Base-by-base conservation (phyloP, 2,329 filamentous ascomycete genomes). In the Fusarium foetens region DNA sequence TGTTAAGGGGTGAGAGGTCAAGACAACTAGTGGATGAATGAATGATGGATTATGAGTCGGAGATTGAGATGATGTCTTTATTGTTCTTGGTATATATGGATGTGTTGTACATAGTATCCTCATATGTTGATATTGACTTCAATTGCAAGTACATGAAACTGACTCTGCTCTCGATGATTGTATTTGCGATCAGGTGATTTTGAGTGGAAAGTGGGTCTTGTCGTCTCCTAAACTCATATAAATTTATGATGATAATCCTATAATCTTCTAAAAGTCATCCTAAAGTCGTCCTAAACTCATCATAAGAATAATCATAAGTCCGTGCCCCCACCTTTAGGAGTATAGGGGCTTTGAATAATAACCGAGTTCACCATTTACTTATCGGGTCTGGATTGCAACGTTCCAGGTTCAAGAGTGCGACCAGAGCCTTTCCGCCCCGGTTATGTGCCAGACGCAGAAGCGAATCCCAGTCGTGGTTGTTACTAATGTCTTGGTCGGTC, bases 1-100 rank as follows among this genome's bases (percentile, higher is more conserved):
- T 80, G 78, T 57, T 79, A 69, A 64, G 46, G 4, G n/a, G 9
- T 21, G 29, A 21, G 6, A 8, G 17, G 17, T 7, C 10, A n/a
- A 10, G 14, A 27, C 2, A 2, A 27, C 4, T 23, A 39, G 23
- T 53, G 49, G 49, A 53, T 53, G 33, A 35, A 35, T 17, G 19
- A 58, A 29, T n/a, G 19, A 48, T 2, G 27, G 16, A 8, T 8
- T 21, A 65, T 7, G 25, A 38, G 16, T 33, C 25, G 29, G 16
- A 41, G 17, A n/a, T 35, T 25, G 11, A n/a, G 39, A 51, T 19
- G 17, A 25, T n/a, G 6, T 5, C 11, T 41, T 8, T 8, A 6
- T 1, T 27, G 39, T 19, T 39, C 7, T 14, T 23, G 11, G 51
- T 66, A 49, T 31, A 65, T 49, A 43, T 45, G 35, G n/a, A 14